Evolutionary conservation across 1,139 yeast species (phyloP), one percentile per base, ranked within the genome.

Genomic region (Pichia sp.): DNA sequence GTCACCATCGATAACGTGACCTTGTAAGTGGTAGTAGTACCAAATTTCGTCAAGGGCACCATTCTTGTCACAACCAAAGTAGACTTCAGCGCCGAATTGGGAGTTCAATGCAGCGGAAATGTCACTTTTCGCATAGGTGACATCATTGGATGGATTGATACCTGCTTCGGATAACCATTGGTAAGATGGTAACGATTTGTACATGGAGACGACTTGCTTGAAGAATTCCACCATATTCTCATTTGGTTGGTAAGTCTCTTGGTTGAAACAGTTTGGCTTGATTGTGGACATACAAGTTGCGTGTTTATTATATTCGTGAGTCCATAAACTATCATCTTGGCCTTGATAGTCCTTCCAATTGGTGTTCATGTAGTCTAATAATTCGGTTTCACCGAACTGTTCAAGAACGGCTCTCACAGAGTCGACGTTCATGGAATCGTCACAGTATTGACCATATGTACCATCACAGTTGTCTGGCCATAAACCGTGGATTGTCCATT

Each of bases 261-360:
- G 41, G 11, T 47, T 51, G 55, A 84, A 85, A 55, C 96, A 88
- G 4, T 53, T 46, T 4, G 94, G 87, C 37, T 70, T 69, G 35
- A 87, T 64, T 0, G 96, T 86, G 26, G 77, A 72, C 63, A 87
- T 78, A 59, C 97, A 88, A 1, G 96, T 86, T 5, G 88, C 97
- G 54, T 88, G 97, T 59, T 88, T 88, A 63, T 87, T 87, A 68
- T 73, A 88, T 60, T 88, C 97, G 57, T 88, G 96, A 21, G 74
- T 67, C 97, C 97, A 88, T 38, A 88, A 64, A 18, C 69, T 60
- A 42, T 75, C 83, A 55, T 86, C 95, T 40, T 69, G 53, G 3
- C 88, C 88, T 39, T 74, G 74, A 57, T 70, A 72, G 53, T 83
- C 80, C 58, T 82, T 81, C 96, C 96, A 88, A 37, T 67, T 60